Evolutionary conservation across 495 filamentous ascomycete species (phyloP).

Genomic region (Parmelia sp.): DNA sequence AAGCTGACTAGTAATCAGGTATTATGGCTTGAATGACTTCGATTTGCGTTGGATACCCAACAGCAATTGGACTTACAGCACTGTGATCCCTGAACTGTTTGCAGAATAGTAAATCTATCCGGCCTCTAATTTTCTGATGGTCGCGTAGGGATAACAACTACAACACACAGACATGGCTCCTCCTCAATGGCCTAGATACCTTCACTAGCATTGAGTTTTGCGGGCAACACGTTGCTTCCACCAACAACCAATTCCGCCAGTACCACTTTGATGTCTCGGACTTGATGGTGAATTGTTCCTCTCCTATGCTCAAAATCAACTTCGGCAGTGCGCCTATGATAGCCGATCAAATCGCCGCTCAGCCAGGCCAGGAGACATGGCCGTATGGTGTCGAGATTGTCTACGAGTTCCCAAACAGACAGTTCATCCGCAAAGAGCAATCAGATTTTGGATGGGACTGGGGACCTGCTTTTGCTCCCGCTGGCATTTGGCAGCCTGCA

Average conservation of each 20-base stretch:
- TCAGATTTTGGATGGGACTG: conserved; percentile 70
- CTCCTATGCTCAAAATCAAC: conserved; percentile 42
- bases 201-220: conserved; percentile 59
- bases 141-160: background rate
- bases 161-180: conserved; percentile 40
- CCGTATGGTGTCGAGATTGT: conserved; percentile 41
- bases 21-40: conserved; percentile 55
- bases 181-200: conserved; percentile 63
- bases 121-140: background rate
- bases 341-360: conserved; percentile 47
- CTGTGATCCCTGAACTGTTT: conserved; percentile 43
- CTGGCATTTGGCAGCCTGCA: conserved; percentile 60
- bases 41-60: conserved; percentile 54
- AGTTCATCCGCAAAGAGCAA: conserved; percentile 64
- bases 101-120: conserved; percentile 18
- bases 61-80: conserved; percentile 60
- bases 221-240: conserved; percentile 52
- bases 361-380: conserved; percentile 51
- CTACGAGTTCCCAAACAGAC: conserved; percentile 51
- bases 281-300: conserved; percentile 41
- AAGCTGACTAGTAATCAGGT: conserved; percentile 29
- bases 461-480: conserved; percentile 61
- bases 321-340: conserved; percentile 54
- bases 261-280: conserved; percentile 61
- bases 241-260: conserved; percentile 67